Conservation (phyloP, 1,139 yeast species). For the Suhomyces taliae region DNA sequence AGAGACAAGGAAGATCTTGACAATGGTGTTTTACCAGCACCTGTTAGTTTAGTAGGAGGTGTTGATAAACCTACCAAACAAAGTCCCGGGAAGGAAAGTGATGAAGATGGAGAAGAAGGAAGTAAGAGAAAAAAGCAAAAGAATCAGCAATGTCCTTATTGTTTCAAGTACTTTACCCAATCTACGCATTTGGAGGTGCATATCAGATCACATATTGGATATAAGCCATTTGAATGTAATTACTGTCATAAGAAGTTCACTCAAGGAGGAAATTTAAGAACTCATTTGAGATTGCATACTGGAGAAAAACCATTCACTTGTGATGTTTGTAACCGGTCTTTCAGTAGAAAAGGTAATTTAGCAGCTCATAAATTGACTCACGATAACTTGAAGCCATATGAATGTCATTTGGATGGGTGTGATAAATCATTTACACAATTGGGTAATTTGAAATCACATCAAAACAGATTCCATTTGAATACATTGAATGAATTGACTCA, state of each 20-base stretch:
- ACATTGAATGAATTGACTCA: constrained; percentile 66
- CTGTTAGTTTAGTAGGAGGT: constrained; percentile 75
- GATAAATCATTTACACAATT: constrained; percentile 85
- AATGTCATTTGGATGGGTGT: constrained; percentile 79
- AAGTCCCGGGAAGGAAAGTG: constrained; percentile 15
- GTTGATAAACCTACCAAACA: constrained; percentile 63
- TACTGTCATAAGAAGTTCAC: constrained; percentile 82
- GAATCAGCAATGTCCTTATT: constrained; percentile 67
- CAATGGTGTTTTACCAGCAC: constrained; percentile 52
- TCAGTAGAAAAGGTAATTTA: constrained; percentile 86
- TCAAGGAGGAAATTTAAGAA: constrained; percentile 88
- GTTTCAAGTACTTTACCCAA: constrained; percentile 69
- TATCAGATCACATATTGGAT: constrained; percentile 73
- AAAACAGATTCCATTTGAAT: constrained; percentile 79
- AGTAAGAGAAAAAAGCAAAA: constrained; percentile 43
- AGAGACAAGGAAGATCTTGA: constrained; percentile 23
- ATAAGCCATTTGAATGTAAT: constrained; percentile 75
- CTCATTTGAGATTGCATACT: constrained; percentile 85
- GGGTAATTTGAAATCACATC: constrained; percentile 92
- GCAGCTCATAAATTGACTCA: constrained; percentile 86
- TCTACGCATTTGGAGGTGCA: constrained; percentile 79
- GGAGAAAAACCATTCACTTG: constrained; percentile 89
- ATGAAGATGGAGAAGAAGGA: constrained; percentile 19
- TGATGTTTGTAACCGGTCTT: constrained; percentile 67
- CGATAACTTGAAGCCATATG: constrained; percentile 73